A percentile compares a stretch with the other conserved stretches of the same genome.
Evolutionary conservation across 192 early-diverging fungal genomes (phyloP).

Genomic region (Linnemannia exigua): DNA sequence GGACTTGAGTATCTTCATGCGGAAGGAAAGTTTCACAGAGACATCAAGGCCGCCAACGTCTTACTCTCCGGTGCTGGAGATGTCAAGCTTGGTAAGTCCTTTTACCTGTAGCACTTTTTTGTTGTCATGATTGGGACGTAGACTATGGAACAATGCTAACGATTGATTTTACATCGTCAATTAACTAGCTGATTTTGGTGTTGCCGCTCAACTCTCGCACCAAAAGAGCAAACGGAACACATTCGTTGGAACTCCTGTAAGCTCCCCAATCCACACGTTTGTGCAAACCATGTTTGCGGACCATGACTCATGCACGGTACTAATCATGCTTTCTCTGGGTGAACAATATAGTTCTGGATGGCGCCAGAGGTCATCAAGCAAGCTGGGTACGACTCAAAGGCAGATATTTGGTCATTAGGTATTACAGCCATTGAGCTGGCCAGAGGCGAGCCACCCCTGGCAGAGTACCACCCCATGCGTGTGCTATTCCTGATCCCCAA

Average conservation of each 20-base stretch:
- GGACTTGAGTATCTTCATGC: slow-evolving; percentile 95
- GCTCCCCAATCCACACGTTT: too few species aligned
- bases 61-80: slow-evolving; percentile 64
- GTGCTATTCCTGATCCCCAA: slow-evolving; percentile 96
- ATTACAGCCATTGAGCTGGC: slow-evolving; percentile 98
- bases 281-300: too few species aligned
- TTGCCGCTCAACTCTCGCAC: slow-evolving; percentile 84
- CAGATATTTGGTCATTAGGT: slow-evolving; percentile 98
- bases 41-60: slow-evolving; percentile 98
- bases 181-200: slow-evolving; percentile 95
- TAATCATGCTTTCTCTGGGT: too few species aligned
- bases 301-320: too few species aligned
- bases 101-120: not conserved
- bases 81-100: slow-evolving; percentile 58
- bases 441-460: slow-evolving; percentile 91
- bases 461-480: slow-evolving; percentile 96
- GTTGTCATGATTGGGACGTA: not conserved
- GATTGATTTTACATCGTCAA: not conserved
- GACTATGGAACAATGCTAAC: not conserved
- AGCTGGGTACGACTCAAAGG: slow-evolving; percentile 81
- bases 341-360: slow-evolving; percentile 80
- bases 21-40: slow-evolving; percentile 92
- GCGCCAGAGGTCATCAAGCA: slow-evolving; percentile 96
- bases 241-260: slow-evolving; percentile 96
- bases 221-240: slow-evolving; percentile 77